These are phyloP conservation scores for Cytospora piceae DNA, from an alignment of 2,329 filamentous ascomycete species.

Conservation along the genomic window DNA sequence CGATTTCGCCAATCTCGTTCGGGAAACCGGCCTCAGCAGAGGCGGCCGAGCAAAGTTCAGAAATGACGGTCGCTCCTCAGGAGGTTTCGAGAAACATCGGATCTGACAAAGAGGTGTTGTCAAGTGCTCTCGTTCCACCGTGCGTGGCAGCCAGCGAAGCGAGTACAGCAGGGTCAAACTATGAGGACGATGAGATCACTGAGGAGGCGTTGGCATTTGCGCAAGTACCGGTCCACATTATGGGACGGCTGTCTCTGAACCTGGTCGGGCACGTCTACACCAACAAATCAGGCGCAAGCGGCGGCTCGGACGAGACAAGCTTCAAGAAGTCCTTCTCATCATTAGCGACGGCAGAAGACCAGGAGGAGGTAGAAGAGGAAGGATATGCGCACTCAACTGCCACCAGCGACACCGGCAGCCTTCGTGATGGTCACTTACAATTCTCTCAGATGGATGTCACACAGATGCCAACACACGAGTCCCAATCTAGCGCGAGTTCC, in stretches of 20 bases:
- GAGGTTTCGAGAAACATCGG: not conserved
- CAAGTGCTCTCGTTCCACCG: not conserved
- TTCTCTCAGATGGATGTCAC: slow-evolving; percentile 25
- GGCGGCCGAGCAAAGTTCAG: not conserved
- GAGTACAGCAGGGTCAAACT: slow-evolving; percentile 13
- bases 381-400: slow-evolving; percentile 20
- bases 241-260: slow-evolving; percentile 26
- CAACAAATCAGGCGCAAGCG: slow-evolving; percentile 14
- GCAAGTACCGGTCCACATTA: slow-evolving; percentile 28
- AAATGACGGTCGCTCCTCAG: not conserved
- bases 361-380: slow-evolving; percentile 19
- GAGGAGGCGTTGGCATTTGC: slow-evolving; percentile 30
- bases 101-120: not conserved
- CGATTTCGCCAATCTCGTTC: slow-evolving; percentile 14
- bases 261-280: slow-evolving; percentile 29
- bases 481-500: slow-evolving; percentile 6
- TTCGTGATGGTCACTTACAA: slow-evolving; percentile 19
- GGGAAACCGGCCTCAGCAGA: slow-evolving; percentile 5
- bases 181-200: slow-evolving; percentile 23
- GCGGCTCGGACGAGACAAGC: slow-evolving; percentile 23
- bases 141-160: slow-evolving; percentile 6
- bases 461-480: slow-evolving; percentile 14
- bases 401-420: slow-evolving; percentile 23
- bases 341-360: slow-evolving; percentile 20
- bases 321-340: slow-evolving; percentile 23